Evolutionary conservation across 441 rosid genomes (phyloP), one percentile per base, ranked within the genome.

Genomic region (Pelargonium cotyledonis): DNA sequence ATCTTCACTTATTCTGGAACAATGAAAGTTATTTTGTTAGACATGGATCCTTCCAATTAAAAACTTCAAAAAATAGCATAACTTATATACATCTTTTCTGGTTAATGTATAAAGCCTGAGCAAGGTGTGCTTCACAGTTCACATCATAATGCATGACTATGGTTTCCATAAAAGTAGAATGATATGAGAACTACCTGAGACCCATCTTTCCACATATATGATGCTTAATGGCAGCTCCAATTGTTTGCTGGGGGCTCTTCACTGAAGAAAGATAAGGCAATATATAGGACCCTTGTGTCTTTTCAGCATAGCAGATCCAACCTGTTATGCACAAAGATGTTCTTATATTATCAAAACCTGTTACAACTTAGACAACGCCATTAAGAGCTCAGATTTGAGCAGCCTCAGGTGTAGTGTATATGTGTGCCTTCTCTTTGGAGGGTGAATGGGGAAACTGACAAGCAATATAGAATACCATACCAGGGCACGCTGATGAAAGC

Each of bases 241-340:
- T 86, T 70, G 89, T 79, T 80, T 91, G 97, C 73, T 90, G 97
- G 70, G 97, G 99, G 71, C 99, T 95, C 86, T 95, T 95, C 41
- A 95, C 99, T 43, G 90, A 84, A 40, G 97, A 91, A 29, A 95
- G 74, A 72, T 87, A 83, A 1, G 97, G 99, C 60, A 95, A 83
- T 79, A 95, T 78, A 79, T 78, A 89, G 3, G 96, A 88, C 65
- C 97, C 99, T 71, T 85, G 87, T 82, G 84, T 85, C 70, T 95
- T 95, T 74, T 95, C 99, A 70, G 97, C 99, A 78, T 91, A 91
- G 81, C 99, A 95, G 64, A 95, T 84, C 99, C 99, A 95, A 78
- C 97, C 96, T 95, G 23, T 21, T 21, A 21, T 21, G 23, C 23
- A 21, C 23, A 21, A 21, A 21, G 0, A 21, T 21, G 0, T 21